These are phyloP conservation scores for Hylodesmum podocarpum DNA, from an alignment of 306 rosid species.

Conservation along the genomic window DNA sequence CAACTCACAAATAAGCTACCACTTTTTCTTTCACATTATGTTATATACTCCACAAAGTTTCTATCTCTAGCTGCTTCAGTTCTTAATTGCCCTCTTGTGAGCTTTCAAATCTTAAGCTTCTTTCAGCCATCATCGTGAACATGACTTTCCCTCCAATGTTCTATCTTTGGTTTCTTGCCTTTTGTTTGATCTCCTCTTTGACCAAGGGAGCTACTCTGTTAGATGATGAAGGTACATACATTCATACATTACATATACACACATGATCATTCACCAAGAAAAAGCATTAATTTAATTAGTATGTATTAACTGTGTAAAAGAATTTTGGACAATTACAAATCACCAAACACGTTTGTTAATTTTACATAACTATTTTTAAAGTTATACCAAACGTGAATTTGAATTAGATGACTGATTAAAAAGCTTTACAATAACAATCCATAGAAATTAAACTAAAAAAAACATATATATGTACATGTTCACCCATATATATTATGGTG, in stretches of 20 bases:
- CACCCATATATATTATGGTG: too few species aligned
- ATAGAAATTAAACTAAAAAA: too few species aligned
- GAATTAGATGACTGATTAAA: too few species aligned
- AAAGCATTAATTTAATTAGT: too few species aligned
- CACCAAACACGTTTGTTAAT: too few species aligned
- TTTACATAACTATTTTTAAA: too few species aligned
- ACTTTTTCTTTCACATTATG: neutral
- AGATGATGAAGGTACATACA: slow-evolving; percentile 34
- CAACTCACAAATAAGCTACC: neutral
- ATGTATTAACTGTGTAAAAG: too few species aligned
- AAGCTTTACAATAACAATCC: too few species aligned
- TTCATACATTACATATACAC: neutral
- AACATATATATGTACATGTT: too few species aligned
- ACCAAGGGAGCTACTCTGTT: slow-evolving; percentile 29
- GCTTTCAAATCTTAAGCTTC: neutral
- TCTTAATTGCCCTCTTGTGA: neutral
- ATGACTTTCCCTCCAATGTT: slow-evolving; percentile 5
- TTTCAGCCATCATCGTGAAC: neutral
- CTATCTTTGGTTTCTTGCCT: slow-evolving; percentile 19
- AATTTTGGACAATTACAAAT: too few species aligned
- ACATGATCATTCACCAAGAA: too few species aligned
- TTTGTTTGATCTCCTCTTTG: slow-evolving; percentile 3
- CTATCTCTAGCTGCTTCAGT: neutral
- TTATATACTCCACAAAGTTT: neutral
- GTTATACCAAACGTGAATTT: too few species aligned